phyloP scores from a whole-genome alignment of 176 grass and related monocot genomes.

The Eremochloa ophiuroides region DNA sequence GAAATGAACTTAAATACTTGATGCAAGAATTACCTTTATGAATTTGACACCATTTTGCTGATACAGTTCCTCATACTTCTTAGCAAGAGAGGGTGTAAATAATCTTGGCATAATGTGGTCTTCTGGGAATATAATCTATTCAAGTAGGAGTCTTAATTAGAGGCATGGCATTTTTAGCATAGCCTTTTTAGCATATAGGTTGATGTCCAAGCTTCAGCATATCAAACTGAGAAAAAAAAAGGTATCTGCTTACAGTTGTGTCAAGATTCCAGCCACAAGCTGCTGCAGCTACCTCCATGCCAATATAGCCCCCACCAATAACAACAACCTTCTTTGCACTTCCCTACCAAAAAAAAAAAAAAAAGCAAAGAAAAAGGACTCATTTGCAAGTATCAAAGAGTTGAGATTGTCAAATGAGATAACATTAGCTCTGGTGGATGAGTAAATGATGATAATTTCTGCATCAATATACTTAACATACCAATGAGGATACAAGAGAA shows the following conservation, averaged over 20 bases:
- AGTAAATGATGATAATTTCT: neutral
- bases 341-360: conserved; percentile 49
- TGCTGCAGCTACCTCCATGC: conserved; percentile 93
- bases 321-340: conserved; percentile 73
- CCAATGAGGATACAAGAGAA: conserved; percentile 89
- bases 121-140: conserved; percentile 93
- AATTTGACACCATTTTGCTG: conserved; percentile 77
- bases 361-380: conserved; percentile 10
- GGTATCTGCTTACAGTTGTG: conserved; percentile 63
- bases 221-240: conserved; percentile 29
- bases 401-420: neutral
- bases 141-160: neutral
- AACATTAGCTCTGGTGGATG: neutral
- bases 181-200: neutral
- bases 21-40: conserved; percentile 50
- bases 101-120: conserved; percentile 89
- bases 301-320: conserved; percentile 98
- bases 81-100: conserved; percentile 89
- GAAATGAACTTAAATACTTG: conserved; percentile 17
- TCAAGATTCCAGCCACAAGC: conserved; percentile 89
- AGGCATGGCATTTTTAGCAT: neutral
- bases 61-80: conserved; percentile 88
- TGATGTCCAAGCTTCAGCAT: neutral
- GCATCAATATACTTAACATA: conserved; percentile 24
- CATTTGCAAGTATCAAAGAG: conserved; percentile 3